Evolutionary conservation across 331 rosid species (phyloP).

Genomic region (Malus hybrid): DNA sequence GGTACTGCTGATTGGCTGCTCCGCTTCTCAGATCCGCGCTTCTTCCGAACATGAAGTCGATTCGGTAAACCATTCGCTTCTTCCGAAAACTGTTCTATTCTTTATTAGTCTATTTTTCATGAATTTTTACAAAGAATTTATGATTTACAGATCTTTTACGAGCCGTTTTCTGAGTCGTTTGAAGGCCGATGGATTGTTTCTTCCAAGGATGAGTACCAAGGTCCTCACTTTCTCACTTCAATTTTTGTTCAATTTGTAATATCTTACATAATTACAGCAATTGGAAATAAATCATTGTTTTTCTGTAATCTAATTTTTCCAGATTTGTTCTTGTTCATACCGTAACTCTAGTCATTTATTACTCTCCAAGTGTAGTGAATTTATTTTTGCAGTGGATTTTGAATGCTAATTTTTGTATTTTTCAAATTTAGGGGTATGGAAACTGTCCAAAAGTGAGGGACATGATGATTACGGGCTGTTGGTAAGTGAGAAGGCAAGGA

Average conservation of each 20-base stretch:
- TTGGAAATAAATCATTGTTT: neutral
- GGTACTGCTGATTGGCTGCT: conserved; percentile 10
- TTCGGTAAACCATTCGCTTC: conserved; percentile 24
- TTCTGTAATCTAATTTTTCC: too few relatives aligned
- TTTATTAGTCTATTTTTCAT: neutral
- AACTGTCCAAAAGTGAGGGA: conserved; percentile 48
- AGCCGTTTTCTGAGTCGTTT: conserved; percentile 66
- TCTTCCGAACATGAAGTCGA: conserved; percentile 8
- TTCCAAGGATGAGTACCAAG: conserved; percentile 57
- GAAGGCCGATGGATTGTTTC: conserved; percentile 75
- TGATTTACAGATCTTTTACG: conserved; percentile 60
- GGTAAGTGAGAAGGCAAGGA: conserved; percentile 55
- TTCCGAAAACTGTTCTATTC: neutral
- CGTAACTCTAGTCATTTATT: too few relatives aligned
- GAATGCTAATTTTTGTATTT: neutral
- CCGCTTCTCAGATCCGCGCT: conserved; percentile 19
- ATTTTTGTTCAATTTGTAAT: neutral
- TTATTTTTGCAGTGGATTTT: neutral
- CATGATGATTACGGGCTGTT: conserved; percentile 66
- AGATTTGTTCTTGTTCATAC: neutral
- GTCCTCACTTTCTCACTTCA: conserved; percentile 9
- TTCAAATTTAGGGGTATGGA: conserved; percentile 72
- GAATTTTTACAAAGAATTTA: neutral
- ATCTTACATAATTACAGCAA: neutral
- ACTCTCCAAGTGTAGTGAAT: neutral